Evolutionary conservation across 352 stramenopile genomes (phyloP), one percentile per base, ranked within the genome.

Genomic region (Peronosclerospora sorghi): DNA sequence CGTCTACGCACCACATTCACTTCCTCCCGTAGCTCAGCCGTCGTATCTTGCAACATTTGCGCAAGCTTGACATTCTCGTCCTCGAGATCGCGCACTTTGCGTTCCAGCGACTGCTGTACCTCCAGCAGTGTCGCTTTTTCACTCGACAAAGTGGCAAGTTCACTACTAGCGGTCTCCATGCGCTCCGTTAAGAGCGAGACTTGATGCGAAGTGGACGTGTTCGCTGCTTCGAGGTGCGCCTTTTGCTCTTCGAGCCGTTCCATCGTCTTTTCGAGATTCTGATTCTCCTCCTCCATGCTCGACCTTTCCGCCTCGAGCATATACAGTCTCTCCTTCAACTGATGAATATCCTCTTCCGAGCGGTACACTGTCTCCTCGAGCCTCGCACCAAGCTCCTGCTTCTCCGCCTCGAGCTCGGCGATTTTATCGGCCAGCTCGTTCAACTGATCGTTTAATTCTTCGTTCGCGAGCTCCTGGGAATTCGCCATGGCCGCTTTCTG

Each of bases 371-470:
- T 57, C 18, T 75, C 57, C 18, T 73, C 53, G 10, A 73, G 55
- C 15, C 45, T 57, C 8, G 43, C 56, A 26, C 45, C 47, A 28
- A 81, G 54, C n/a, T 66, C 54, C 17, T 73, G 56, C 36, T 77
- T 81, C 30, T 79, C 51, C 9, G 61, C 57, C 41, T 83, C 60
- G 10, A 84, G 57, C 45, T 84, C 69, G 2, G 65, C 64, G 15
- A 77, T 78, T 43, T 66, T 80, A 37, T 76, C 63, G 8, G 68
- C 69, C 0, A 84, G 35, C 28, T 73, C 65, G 13, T 73, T 68
- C 8, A 83, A 50, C 38, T 83, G 70, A 9, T 80, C 68, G 24
- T 76, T 60, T 4, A 80, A 41, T 45, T 82, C 67, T 35, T 74
- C 45, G 8, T 77, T 74, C 0, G 56, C 62, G 29, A 68, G 56